These are phyloP conservation scores for Russula ochroleuca DNA, from an alignment of 768 basidiomycete species.

Conservation along the genomic window DNA sequence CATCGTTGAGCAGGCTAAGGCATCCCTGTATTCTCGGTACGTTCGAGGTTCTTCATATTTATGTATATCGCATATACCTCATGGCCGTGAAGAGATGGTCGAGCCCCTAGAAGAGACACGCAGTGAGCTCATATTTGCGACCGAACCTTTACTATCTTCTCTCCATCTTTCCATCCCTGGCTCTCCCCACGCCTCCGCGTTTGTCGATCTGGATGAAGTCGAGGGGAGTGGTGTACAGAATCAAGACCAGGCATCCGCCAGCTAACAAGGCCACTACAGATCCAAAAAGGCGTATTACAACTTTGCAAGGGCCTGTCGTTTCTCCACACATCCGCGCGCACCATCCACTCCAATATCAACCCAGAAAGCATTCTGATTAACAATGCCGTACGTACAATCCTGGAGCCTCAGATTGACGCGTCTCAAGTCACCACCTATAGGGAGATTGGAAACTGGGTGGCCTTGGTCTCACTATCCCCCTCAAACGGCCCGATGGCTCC, in stretches of 20 bases:
- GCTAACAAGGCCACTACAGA: constrained; percentile 42
- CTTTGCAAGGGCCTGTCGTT: constrained; percentile 87
- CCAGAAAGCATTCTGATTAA: constrained; percentile 90
- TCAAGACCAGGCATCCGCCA: constrained; percentile 7
- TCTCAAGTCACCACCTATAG: constrained; percentile 39
- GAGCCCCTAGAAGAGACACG: constrained; percentile 95
- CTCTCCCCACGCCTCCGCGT: constrained; percentile 48
- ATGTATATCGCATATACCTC: constrained; percentile 21
- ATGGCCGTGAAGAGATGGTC: constrained; percentile 71
- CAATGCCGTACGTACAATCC: constrained; percentile 58
- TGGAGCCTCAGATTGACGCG: constrained; percentile 13
- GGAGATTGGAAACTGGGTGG: constrained; percentile 98
- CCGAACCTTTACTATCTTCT: constrained; percentile 83
- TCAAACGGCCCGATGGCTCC: constrained; percentile 61
- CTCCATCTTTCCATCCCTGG: constrained; percentile 73
- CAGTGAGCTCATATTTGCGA: constrained; percentile 85
- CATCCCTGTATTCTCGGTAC: constrained; percentile 91
- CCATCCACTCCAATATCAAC: constrained; percentile 88
- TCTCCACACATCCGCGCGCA: constrained; percentile 84
- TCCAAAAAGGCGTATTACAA: constrained; percentile 95
- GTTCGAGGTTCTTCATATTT: constrained; percentile 24
- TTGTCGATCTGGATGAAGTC: constrained; percentile 91
- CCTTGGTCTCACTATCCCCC: constrained; percentile 78
- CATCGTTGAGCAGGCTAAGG: constrained; percentile 75
- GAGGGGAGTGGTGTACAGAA: constrained; percentile 52